A percentile compares a stretch with the other conserved stretches of the same genome.
Evolutionary conservation across 1,139 yeast genomes (phyloP).

Genomic region (Yamadazyma conglobata): DNA sequence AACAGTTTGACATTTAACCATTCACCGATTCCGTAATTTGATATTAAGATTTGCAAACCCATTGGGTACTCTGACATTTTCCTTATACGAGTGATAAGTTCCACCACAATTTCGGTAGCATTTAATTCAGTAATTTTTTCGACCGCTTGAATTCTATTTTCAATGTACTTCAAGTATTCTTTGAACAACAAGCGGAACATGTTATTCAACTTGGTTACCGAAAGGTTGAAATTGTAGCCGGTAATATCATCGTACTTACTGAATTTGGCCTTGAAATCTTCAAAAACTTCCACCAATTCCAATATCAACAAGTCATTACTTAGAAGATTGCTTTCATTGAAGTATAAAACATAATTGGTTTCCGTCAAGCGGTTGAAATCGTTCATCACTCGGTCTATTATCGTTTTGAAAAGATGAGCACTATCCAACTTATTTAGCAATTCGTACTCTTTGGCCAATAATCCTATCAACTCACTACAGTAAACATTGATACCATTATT

Average conservation of each 20-base stretch:
- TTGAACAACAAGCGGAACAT: slow-evolving; percentile 41
- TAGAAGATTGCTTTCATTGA: slow-evolving; percentile 14
- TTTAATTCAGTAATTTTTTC: slow-evolving; percentile 54
- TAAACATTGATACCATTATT: slow-evolving; percentile 57
- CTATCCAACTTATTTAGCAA: slow-evolving; percentile 25
- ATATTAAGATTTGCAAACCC: slow-evolving; percentile 52
- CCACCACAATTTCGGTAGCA: slow-evolving; percentile 68
- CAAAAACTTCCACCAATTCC: slow-evolving; percentile 37
- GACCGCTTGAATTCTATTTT: slow-evolving; percentile 42
- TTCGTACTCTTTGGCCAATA: slow-evolving; percentile 47
- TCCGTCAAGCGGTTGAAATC: slow-evolving; percentile 20
- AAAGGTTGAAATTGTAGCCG: slow-evolving; percentile 14
- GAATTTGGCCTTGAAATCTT: slow-evolving; percentile 9
- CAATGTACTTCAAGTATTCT: slow-evolving; percentile 57
- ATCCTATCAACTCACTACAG: slow-evolving; percentile 49
- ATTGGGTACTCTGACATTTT: slow-evolving; percentile 61
- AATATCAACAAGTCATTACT: slow-evolving; percentile 37
- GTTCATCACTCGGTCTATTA: slow-evolving; percentile 22
- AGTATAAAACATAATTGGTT: slow-evolving; percentile 14
- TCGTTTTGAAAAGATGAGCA: slow-evolving; percentile 17
- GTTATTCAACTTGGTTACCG: slow-evolving; percentile 18
- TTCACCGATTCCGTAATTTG: slow-evolving; percentile 51
- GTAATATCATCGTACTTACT: slow-evolving; percentile 13
- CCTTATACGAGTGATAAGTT: slow-evolving; percentile 58
- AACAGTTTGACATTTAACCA: slow-evolving; percentile 67